Conservation (phyloP, 768 basidiomycete genomes). For the Podaxis mareebaensis region DNA sequence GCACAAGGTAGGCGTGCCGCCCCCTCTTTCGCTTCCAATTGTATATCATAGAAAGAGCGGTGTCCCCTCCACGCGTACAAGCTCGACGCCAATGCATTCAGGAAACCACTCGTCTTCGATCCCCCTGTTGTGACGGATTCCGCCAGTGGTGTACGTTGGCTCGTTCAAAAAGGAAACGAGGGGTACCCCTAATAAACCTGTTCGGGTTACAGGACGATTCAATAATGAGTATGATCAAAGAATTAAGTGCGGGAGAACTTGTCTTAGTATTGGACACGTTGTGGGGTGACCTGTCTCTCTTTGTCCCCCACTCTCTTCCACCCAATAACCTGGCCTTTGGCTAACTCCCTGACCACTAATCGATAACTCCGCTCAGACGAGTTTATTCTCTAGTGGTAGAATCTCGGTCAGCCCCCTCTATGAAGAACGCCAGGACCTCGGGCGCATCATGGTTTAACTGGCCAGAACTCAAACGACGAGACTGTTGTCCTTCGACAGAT, state of each 20-base stretch:
- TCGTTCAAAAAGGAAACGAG: not conserved
- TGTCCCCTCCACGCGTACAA: conserved; percentile 28
- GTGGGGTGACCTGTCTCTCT: conserved; percentile 49
- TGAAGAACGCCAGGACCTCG: conserved; percentile 25
- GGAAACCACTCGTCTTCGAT: conserved; percentile 84
- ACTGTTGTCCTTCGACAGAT: conserved; percentile 74
- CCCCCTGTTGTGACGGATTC: conserved; percentile 80
- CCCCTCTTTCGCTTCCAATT: not conserved
- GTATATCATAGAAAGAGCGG: not conserved
- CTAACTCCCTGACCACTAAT: not conserved
- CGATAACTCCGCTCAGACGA: conserved; percentile 45
- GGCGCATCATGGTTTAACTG: conserved; percentile 83
- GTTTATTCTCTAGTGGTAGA: conserved; percentile 31
- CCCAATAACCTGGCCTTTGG: not conserved
- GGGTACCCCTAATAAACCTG: not conserved
- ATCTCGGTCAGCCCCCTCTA: not conserved
- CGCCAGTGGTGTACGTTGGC: conserved; percentile 48
- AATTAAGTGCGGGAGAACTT: conserved; percentile 83
- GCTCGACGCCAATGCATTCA: conserved; percentile 59
- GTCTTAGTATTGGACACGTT: conserved; percentile 69
- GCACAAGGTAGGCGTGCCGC: conserved; percentile 60
- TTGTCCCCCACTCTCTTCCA: not conserved
- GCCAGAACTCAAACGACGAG: conserved; percentile 79
- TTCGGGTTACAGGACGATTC: conserved; percentile 53
- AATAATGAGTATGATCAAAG: conserved; percentile 89